Conservation (phyloP, 768 basidiomycete species). For the Porphyrellus cyaneotinctus region DNA sequence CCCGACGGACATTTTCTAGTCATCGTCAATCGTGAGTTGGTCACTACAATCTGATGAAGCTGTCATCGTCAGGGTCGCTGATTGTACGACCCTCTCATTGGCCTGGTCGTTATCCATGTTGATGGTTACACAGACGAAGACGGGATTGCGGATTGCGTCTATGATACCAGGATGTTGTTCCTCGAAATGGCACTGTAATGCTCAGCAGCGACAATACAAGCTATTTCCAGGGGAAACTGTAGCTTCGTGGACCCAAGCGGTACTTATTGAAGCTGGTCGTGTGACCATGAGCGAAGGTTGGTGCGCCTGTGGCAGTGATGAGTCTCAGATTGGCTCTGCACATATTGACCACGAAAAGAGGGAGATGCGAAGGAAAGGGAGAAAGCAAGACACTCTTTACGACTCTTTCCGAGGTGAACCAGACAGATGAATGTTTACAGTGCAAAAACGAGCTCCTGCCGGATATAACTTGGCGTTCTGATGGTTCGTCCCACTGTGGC, state of each 20-base stretch:
- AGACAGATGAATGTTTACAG: background rate
- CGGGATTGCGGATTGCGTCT: too few relatives aligned
- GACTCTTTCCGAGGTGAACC: background rate
- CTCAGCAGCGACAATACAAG: background rate
- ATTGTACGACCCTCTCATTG: background rate
- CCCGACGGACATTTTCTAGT: too few relatives aligned
- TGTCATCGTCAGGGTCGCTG: background rate
- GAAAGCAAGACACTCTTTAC: background rate
- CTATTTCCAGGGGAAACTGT: too few relatives aligned
- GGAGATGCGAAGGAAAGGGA: background rate
- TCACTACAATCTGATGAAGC: background rate
- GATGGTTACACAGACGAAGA: background rate
- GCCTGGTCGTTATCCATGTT: background rate
- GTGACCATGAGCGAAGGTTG: background rate
- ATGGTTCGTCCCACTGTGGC: background rate
- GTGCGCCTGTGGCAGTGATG: background rate
- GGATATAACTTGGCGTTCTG: background rate
- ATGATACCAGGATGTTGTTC: too few relatives aligned
- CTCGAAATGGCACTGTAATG: background rate
- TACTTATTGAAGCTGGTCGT: background rate
- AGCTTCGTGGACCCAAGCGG: too few relatives aligned
- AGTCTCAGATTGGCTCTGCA: background rate
- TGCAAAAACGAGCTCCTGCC: too few relatives aligned
- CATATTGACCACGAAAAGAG: background rate
- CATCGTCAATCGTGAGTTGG: background rate